These are phyloP conservation scores for Candida tropicalis DNA, from an alignment of 1,139 yeast genomes.

Conservation along the genomic window DNA sequence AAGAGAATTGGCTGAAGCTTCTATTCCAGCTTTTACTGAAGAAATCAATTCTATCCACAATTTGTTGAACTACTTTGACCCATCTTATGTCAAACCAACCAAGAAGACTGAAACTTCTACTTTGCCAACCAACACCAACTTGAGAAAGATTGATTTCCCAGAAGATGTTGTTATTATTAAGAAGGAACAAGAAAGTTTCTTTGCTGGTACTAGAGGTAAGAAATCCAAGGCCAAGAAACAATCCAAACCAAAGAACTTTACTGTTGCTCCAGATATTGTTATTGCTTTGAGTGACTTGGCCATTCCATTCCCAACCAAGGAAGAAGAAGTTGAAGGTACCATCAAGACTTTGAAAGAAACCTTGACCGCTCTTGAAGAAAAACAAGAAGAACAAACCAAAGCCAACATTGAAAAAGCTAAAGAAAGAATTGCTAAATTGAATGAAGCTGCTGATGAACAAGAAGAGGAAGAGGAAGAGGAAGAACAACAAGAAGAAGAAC, in stretches of 20 bases:
- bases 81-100: slow-evolving; percentile 68
- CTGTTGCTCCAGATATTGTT: slow-evolving; percentile 80
- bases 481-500: slow-evolving; percentile 11
- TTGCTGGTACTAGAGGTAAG: slow-evolving; percentile 54
- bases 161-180: slow-evolving; percentile 65
- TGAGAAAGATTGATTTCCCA: slow-evolving; percentile 61
- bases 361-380: slow-evolving; percentile 65
- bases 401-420: slow-evolving; percentile 75
- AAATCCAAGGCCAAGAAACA: slow-evolving; percentile 44
- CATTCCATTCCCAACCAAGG: slow-evolving; percentile 77
- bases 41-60: slow-evolving; percentile 76
- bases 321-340: slow-evolving; percentile 71
- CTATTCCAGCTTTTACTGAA: slow-evolving; percentile 80
- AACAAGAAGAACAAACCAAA: slow-evolving; percentile 83
- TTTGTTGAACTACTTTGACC: slow-evolving; percentile 75
- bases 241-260: slow-evolving; percentile 53
- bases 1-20: slow-evolving; percentile 63
- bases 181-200: slow-evolving; percentile 63
- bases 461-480: slow-evolving; percentile 27
- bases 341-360: slow-evolving; percentile 73
- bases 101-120: slow-evolving; percentile 20
- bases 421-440: slow-evolving; percentile 71
- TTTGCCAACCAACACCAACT: slow-evolving; percentile 30
- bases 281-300: slow-evolving; percentile 77
- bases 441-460: slow-evolving; percentile 39